phyloP scores from a whole-genome alignment of 805 yeast species.

The Cyberlindnera americana region DNA sequence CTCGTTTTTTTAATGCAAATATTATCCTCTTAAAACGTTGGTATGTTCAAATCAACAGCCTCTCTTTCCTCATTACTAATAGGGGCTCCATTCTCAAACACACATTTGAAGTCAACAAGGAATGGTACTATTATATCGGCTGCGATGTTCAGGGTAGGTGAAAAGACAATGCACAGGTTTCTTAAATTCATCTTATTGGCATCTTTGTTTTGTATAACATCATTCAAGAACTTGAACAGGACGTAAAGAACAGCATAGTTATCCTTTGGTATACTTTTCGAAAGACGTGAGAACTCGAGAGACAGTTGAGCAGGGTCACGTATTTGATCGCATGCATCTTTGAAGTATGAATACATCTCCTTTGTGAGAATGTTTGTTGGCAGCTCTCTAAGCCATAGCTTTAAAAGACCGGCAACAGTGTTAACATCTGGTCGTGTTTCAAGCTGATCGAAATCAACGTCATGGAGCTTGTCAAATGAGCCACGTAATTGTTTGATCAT shows the following conservation, averaged over 20 bases:
- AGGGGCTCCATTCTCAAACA: constrained; percentile 54
- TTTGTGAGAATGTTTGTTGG: constrained; percentile 67
- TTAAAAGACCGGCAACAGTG: constrained; percentile 81
- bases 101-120: constrained; percentile 56
- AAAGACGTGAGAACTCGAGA: constrained; percentile 31
- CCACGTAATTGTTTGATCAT: constrained; percentile 67
- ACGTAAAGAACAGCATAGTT: constrained; percentile 59
- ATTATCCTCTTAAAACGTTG: constrained; percentile 35
- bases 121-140: constrained; percentile 56
- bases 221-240: constrained; percentile 62
- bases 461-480: constrained; percentile 62
- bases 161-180: constrained; percentile 76
- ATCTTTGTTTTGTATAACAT: constrained; percentile 57
- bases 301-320: constrained; percentile 30
- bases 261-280: constrained; percentile 42
- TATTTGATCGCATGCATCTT: constrained; percentile 32
- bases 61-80: constrained; percentile 40
- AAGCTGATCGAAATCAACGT: constrained; percentile 55
- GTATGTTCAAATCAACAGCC: constrained; percentile 50
- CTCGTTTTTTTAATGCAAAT: too few species aligned
- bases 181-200: constrained; percentile 80
- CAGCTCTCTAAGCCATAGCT: constrained; percentile 74
- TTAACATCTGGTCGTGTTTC: constrained; percentile 60
- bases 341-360: constrained; percentile 39
- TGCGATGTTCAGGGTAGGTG: constrained; percentile 73